phyloP scores from a whole-genome alignment of 2,329 filamentous ascomycete genomes.

The Sporothrix brasiliensis region DNA sequence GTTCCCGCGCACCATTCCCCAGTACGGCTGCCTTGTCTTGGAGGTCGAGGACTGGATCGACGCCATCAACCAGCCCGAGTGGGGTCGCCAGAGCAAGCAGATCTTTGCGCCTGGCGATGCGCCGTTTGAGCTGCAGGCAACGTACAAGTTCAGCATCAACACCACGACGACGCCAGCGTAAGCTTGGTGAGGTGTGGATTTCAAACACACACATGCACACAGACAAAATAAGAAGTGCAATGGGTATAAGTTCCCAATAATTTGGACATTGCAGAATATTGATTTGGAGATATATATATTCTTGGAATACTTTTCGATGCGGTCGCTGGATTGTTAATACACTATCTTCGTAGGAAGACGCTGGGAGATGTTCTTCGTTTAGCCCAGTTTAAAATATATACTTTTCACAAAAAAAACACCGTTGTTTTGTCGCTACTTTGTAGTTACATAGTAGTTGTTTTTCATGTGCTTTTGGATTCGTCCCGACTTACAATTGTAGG shows the following conservation, averaged over 20 bases:
- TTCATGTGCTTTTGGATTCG: not conserved
- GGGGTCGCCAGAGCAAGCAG: conserved; percentile 68
- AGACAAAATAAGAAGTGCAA: not conserved
- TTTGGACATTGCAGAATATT: not conserved
- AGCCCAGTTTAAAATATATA: not conserved
- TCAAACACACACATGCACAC: not conserved
- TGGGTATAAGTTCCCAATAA: not conserved
- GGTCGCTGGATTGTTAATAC: not conserved
- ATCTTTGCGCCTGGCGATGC: conserved; percentile 62
- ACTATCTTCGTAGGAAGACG: not conserved
- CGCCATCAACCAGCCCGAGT: conserved; percentile 87
- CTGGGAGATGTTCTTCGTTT: not conserved
- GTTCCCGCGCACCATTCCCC: conserved; percentile 64
- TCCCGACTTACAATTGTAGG: not conserved
- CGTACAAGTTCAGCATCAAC: conserved; percentile 61
- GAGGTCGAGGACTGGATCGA: conserved; percentile 95
- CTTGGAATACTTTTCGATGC: not conserved
- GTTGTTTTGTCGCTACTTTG: not conserved
- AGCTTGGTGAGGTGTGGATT: not conserved
- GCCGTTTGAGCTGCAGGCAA: conserved; percentile 64
- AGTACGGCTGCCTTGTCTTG: conserved; percentile 86
- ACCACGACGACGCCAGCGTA: conserved; percentile 32
- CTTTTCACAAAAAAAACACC: not conserved
- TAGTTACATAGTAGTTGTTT: not conserved
- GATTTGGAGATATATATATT: conserved; percentile 11